phyloP scores from a whole-genome alignment of 345 rosid genomes.

The Noccaea caerulescens region DNA sequence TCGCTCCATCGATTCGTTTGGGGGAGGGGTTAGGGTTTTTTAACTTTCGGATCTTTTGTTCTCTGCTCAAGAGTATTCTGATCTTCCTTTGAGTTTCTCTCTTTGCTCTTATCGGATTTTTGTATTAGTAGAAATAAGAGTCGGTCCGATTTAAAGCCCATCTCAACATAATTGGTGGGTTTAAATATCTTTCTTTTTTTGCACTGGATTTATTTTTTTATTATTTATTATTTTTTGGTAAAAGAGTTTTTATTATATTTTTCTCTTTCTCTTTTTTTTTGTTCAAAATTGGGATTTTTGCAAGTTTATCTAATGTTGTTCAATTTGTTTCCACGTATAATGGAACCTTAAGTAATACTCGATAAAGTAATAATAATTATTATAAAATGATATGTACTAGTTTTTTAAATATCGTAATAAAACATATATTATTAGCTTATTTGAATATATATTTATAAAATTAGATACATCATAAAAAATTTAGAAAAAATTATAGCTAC shows the following conservation, averaged over 20 bases:
- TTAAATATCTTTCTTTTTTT: background rate
- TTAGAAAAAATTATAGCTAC: no score
- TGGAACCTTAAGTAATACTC: no score
- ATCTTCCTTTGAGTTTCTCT: slow-evolving; percentile 8
- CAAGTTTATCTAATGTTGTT: background rate
- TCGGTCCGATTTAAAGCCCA: slow-evolving; percentile 42
- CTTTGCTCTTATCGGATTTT: background rate
- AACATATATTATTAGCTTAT: no score
- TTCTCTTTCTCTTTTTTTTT: no score
- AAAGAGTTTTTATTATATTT: no score
- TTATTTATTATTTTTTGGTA: no score
- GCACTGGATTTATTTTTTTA: background rate
- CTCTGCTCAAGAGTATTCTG: slow-evolving; percentile 11
- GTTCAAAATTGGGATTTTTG: background rate
- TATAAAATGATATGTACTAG: no score
- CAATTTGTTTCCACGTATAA: background rate
- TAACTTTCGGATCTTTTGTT: background rate
- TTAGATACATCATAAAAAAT: no score
- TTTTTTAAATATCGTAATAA: no score
- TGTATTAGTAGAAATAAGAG: background rate
- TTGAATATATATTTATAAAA: no score
- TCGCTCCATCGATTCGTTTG: slow-evolving; percentile 60
- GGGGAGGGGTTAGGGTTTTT: slow-evolving; percentile 46
- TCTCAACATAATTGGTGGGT: slow-evolving; percentile 23
- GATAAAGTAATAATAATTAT: no score